Percentiles rank a stretch among this genome's conserved stretches.
Evolutionary conservation across 192 early-diverging fungal genomes (phyloP).

Genomic region (Backusella morwellensis): DNA sequence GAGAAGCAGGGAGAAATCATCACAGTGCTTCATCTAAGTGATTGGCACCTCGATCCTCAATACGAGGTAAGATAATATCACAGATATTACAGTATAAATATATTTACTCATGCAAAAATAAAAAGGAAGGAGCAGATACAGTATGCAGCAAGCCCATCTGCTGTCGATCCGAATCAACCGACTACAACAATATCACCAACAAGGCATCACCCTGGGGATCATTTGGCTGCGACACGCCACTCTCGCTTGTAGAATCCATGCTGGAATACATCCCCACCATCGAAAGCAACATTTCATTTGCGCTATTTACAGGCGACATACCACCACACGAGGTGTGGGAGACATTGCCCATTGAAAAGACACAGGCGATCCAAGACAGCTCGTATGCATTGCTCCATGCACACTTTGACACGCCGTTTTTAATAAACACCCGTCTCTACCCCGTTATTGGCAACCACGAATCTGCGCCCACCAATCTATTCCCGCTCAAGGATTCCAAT

Average conservation of each 20-base stretch:
- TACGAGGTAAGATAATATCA: conserved; percentile 26
- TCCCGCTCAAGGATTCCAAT: conserved; percentile 20
- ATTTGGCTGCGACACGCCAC: conserved; percentile 44
- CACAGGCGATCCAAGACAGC: conserved; percentile 33
- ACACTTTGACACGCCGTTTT: conserved; percentile 28
- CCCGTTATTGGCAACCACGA: conserved; percentile 57
- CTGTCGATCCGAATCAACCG: conserved; percentile 42
- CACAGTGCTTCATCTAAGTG: conserved; percentile 48
- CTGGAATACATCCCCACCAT: conserved; percentile 44
- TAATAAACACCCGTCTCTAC: conserved; percentile 39
- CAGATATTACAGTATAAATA: not conserved
- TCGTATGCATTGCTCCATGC: conserved; percentile 36
- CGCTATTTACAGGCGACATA: conserved; percentile 52
- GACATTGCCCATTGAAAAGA: conserved; percentile 37
- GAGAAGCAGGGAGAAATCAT: not conserved
- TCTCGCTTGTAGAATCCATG: conserved; percentile 42
- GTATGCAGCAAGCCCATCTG: conserved; percentile 48
- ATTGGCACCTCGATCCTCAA: conserved; percentile 53
- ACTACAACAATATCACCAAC: conserved; percentile 23
- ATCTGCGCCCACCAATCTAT: conserved; percentile 45
- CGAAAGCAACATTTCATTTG: conserved; percentile 35
- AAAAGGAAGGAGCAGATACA: conserved; percentile 39
- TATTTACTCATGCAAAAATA: not conserved
- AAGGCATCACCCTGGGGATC: conserved; percentile 35
- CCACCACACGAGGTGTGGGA: conserved; percentile 56